A percentile compares a stretch with the other conserved stretches of the same genome.
These are phyloP conservation scores for Pseudopyricularia cyperi DNA, from an alignment of 2,329 filamentous ascomycete genomes.

Conservation along the genomic window DNA sequence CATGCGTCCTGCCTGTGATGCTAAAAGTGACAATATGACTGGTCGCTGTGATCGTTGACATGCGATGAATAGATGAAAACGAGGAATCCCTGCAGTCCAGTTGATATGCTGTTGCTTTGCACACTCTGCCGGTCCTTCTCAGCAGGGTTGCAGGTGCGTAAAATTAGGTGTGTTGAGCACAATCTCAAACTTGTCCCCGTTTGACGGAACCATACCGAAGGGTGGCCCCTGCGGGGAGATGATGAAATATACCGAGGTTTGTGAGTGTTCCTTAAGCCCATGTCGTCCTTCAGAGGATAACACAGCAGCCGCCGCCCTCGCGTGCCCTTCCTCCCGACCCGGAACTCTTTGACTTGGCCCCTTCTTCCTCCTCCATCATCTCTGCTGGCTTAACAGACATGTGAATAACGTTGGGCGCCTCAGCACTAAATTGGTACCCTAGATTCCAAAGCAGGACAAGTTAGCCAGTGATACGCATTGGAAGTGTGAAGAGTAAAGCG, in stretches of 20 bases:
- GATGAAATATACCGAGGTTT: not conserved
- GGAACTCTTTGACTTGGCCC: conserved; percentile 48
- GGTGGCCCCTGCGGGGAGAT: not conserved
- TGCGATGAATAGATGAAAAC: not conserved
- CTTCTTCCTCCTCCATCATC: conserved; percentile 67
- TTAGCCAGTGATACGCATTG: not conserved
- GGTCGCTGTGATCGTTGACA: not conserved
- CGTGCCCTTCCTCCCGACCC: conserved; percentile 25
- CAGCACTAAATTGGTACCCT: conserved; percentile 70
- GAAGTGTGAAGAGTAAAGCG: not conserved
- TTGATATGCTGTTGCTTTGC: not conserved
- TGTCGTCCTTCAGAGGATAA: conserved; percentile 29
- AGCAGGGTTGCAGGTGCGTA: not conserved
- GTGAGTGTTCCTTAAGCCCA: not conserved
- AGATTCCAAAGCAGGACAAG: not conserved
- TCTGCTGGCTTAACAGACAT: conserved; percentile 87
- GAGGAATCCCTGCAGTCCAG: not conserved
- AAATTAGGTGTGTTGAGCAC: too few species aligned
- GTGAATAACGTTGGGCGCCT: conserved; percentile 75
- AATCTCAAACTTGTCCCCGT: too few species aligned
- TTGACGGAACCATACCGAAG: not conserved
- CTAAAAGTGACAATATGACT: not conserved
- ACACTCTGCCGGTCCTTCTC: not conserved
- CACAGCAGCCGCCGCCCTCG: conserved; percentile 33
- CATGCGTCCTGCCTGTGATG: not conserved